Conservation (phyloP, 768 basidiomycete species). For the Gloeophyllum trabeum region DNA sequence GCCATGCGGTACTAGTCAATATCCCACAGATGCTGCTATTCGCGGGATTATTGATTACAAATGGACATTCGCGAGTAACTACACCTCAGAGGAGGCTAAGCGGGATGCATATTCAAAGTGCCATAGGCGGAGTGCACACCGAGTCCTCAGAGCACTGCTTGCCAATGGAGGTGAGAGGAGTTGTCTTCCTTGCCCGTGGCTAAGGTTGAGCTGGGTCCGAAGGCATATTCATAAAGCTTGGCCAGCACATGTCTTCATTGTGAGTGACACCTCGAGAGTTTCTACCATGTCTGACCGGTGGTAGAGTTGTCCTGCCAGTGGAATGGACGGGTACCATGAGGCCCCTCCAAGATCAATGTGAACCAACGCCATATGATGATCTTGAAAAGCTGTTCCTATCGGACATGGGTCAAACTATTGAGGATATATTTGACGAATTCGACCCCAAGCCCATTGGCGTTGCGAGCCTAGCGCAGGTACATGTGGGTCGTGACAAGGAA, state of each 20-base stretch:
- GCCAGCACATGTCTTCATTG: conserved; percentile 75
- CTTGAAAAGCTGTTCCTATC: conserved; percentile 64
- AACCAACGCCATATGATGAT: conserved; percentile 74
- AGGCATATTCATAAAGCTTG: conserved; percentile 84
- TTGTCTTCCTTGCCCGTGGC: conserved; percentile 12
- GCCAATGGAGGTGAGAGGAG: conserved; percentile 84
- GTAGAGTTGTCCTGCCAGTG: conserved; percentile 41
- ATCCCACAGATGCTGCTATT: conserved; percentile 42
- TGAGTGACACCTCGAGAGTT: conserved; percentile 19
- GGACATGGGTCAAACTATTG: conserved; percentile 67
- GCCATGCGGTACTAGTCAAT: conserved; percentile 12
- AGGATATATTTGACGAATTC: conserved; percentile 77
- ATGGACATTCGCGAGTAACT: conserved; percentile 42
- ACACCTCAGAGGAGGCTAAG: conserved; percentile 37
- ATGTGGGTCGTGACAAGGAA: conserved; percentile 62
- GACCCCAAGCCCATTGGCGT: conserved; percentile 86
- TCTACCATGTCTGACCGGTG: conserved; percentile 10
- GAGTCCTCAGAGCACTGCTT: conserved; percentile 74
- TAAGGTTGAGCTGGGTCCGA: conserved; percentile 2
- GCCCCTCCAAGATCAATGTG: conserved; percentile 84
- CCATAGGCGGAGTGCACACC: conserved; percentile 71
- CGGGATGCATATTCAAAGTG: conserved; percentile 58
- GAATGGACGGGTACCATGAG: conserved; percentile 54
- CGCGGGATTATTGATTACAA: conserved; percentile 65
- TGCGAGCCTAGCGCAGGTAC: conserved; percentile 94